phyloP scores from a whole-genome alignment of 2,329 filamentous ascomycete species.

The Sclerotinia borealis region DNA sequence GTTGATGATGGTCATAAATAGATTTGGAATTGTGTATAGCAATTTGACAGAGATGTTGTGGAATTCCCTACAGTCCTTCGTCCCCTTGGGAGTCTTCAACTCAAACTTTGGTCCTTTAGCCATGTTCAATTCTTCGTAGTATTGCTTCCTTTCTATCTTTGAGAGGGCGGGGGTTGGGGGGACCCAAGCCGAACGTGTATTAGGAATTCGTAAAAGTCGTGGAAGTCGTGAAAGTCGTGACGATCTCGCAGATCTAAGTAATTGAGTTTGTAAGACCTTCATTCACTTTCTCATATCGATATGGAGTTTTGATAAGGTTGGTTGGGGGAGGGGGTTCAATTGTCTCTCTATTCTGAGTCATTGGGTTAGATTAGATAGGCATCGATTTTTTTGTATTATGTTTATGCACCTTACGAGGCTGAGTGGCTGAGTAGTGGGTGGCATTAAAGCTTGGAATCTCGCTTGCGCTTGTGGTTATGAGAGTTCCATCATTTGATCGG shows the following conservation, averaged over 20 bases:
- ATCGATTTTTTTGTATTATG: slow-evolving; percentile 11
- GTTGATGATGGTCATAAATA: not conserved
- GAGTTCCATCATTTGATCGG: slow-evolving; percentile 4
- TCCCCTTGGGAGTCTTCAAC: slow-evolving; percentile 87
- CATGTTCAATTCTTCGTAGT: slow-evolving; percentile 25
- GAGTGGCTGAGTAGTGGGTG: not conserved
- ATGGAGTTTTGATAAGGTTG: slow-evolving; percentile 14
- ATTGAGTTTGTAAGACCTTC: slow-evolving; percentile 24
- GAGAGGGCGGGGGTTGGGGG: slow-evolving; percentile 20
- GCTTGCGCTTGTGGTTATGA: slow-evolving; percentile 2
- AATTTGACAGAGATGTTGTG: not conserved
- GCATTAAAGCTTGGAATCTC: not conserved
- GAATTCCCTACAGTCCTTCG: slow-evolving; percentile 62
- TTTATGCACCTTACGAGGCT: slow-evolving; percentile 15
- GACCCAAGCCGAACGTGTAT: slow-evolving; percentile 12
- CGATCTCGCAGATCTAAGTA: slow-evolving; percentile 30
- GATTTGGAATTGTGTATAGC: slow-evolving; percentile 2
- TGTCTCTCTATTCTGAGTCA: slow-evolving; percentile 28
- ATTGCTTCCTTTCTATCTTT: slow-evolving; percentile 15
- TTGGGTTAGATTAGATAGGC: slow-evolving; percentile 17
- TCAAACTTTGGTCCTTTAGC: slow-evolving; percentile 49
- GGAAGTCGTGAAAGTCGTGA: slow-evolving; percentile 19
- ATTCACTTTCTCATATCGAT: slow-evolving; percentile 24
- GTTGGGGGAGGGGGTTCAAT: slow-evolving; percentile 2
- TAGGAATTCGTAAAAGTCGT: slow-evolving; percentile 15